phyloP scores from a whole-genome alignment of 2,329 filamentous ascomycete species.

The Grosmannia penicillata region DNA sequence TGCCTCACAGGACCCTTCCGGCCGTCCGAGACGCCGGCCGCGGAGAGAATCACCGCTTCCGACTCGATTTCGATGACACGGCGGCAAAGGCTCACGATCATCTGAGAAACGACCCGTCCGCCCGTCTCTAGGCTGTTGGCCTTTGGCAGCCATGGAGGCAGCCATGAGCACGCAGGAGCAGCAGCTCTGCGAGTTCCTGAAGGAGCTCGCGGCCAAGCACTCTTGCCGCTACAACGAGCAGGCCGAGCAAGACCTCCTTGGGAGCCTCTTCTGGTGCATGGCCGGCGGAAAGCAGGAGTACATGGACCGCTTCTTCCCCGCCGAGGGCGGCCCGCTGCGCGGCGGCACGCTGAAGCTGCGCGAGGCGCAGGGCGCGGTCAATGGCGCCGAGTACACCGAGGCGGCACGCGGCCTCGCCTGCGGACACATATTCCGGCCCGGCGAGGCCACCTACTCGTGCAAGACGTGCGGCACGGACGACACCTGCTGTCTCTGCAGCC shows the following conservation, averaged over 20 bases:
- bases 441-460: slow-evolving; percentile 88
- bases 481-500: slow-evolving; percentile 85
- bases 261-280: slow-evolving; percentile 75
- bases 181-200: slow-evolving; percentile 71
- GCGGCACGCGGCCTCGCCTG: slow-evolving; percentile 85
- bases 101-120: neutral
- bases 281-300: slow-evolving; percentile 61
- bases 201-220: slow-evolving; percentile 59
- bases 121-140: neutral
- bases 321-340: slow-evolving; percentile 45
- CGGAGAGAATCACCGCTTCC: neutral
- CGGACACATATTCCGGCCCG: slow-evolving; percentile 91
- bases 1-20: too few relatives aligned
- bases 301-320: slow-evolving; percentile 67
- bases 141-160: neutral
- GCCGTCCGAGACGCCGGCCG: too few relatives aligned
- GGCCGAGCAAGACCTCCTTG: slow-evolving; percentile 58
- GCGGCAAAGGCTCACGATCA: neutral
- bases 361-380: slow-evolving; percentile 79
- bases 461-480: slow-evolving; percentile 90
- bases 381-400: slow-evolving; percentile 89
- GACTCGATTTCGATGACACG: neutral
- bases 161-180: slow-evolving; percentile 54
- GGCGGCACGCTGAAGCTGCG: slow-evolving; percentile 57
- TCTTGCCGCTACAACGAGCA: slow-evolving; percentile 60